These are phyloP conservation scores for Cadophora luteo-olivacea DNA, from an alignment of 2,329 filamentous ascomycete species.

Conservation along the genomic window DNA sequence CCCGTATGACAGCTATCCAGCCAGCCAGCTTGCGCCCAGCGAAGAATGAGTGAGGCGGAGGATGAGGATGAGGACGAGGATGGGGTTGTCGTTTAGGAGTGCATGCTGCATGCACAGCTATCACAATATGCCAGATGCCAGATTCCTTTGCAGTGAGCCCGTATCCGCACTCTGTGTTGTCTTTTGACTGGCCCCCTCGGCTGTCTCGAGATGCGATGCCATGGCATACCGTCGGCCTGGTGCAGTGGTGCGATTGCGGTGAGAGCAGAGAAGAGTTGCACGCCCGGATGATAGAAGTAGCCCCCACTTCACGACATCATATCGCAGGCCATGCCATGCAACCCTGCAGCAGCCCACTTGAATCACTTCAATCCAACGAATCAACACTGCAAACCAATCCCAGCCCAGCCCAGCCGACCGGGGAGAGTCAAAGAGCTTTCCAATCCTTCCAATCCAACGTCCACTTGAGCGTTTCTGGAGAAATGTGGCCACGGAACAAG, in stretches of 20 bases:
- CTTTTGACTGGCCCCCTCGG: conserved; percentile 9
- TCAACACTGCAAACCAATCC: neutral
- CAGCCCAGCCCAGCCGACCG: conserved; percentile 7
- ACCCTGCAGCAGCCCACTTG: neutral
- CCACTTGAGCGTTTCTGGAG: neutral
- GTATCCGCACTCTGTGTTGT: neutral
- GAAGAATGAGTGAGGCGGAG: neutral
- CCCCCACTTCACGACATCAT: conserved; percentile 12
- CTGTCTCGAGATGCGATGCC: neutral
- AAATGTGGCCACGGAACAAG: neutral
- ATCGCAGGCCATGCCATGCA: conserved; percentile 3
- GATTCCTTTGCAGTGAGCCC: conserved; percentile 5
- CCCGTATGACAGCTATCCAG: conserved; percentile 6
- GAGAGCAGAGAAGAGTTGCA: neutral
- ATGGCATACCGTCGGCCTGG: neutral
- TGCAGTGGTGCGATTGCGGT: neutral
- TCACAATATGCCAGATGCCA: conserved; percentile 14
- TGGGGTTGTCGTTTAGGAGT: neutral
- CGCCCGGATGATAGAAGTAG: neutral
- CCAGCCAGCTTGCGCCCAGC: conserved; percentile 7
- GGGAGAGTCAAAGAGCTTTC: neutral
- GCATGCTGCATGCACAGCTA: conserved; percentile 7
- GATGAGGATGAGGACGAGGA: neutral
- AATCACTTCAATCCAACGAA: neutral
- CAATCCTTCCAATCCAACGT: conserved; percentile 6